Base-by-base conservation (phyloP, 2,329 filamentous ascomycete genomes). In the Penicillium italicum region DNA sequence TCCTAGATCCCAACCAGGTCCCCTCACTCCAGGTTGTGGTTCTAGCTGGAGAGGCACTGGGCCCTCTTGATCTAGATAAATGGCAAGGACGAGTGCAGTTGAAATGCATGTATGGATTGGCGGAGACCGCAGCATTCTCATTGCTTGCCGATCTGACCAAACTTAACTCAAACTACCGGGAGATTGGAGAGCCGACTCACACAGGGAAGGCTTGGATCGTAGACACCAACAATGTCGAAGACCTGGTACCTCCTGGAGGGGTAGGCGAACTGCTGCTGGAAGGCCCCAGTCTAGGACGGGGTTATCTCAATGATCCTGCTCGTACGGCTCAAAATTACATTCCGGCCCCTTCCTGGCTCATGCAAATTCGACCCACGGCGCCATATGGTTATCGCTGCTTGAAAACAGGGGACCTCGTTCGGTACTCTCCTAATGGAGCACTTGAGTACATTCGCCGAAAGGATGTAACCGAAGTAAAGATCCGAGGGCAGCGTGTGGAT, bases 401-500 rank as follows among this genome's bases (percentile, higher is more conserved):
- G 24, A 42, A 42, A 20, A 48, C 45, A 22, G 45, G 33, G 20
- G 45, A 37, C n/a, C 31, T 37, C 16, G 33, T 37, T 22, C 12
- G 33, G 10, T 68, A 69, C 38, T 62, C 67, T 30, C 45, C 58
- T 3, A 61, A 72, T 36, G 70, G 72, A 5, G 60, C 54, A 6
- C 58, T 71, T 12, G 51, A 63, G 14, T 71, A 67, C 50, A 46
- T 69, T 6, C 71, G 69, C 2, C 62, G 72, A 20, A 72, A 69
- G 45, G 72, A 73, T 43, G 14, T 26, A 42, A 54, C 57, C 3
- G 69, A 74, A 50, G 61, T 73, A 46, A 73, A 74, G 56, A 56
- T 73, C 8, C 63, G 64, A 26, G 72, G 72, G 2, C 71, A 72
- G 45, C 65, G 70, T 1, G 58, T 74, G n/a, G 70, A 73, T 47